Percentiles rank a stretch among this genome's conserved stretches.
These are phyloP conservation scores for Claviceps paspali DNA, from an alignment of 2,329 filamentous ascomycete genomes.

Conservation along the genomic window DNA sequence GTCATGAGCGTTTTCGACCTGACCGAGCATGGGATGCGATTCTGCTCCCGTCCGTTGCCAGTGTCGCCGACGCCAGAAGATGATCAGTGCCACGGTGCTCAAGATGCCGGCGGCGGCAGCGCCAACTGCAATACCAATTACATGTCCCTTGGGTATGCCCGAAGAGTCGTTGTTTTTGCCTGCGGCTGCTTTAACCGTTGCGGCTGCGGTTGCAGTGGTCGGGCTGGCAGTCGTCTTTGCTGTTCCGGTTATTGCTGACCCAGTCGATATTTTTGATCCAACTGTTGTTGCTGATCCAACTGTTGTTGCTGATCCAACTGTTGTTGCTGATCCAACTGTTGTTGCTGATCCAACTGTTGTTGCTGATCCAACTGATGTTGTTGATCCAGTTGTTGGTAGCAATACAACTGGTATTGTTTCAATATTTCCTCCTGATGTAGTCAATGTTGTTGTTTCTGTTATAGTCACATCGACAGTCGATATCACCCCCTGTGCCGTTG, in stretches of 20 bases:
- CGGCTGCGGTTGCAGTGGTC: slow-evolving; percentile 1
- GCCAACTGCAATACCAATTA: slow-evolving; percentile 26
- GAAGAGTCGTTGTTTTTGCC: background rate
- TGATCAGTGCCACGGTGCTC: slow-evolving; percentile 10
- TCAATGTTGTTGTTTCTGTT: slow-evolving; percentile 1
- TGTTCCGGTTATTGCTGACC: slow-evolving; percentile 1
- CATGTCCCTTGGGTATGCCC: slow-evolving; percentile 20
- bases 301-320: slow-evolving; percentile 1
- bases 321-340: background rate
- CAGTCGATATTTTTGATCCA: background rate
- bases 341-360: slow-evolving; percentile 1
- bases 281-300: slow-evolving; percentile 1
- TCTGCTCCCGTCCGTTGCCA: slow-evolving; percentile 14
- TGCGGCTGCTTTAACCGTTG: background rate
- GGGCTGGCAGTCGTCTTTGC: background rate
- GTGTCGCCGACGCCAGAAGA: slow-evolving; percentile 15
- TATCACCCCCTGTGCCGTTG: no score
- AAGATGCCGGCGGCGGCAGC: slow-evolving; percentile 16
- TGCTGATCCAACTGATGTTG: slow-evolving; percentile 1
- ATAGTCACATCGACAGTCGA: slow-evolving; percentile 20
- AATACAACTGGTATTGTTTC: slow-evolving; percentile 3
- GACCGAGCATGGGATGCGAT: slow-evolving; percentile 16
- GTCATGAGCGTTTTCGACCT: slow-evolving; percentile 7
- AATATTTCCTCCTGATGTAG: slow-evolving; percentile 2
- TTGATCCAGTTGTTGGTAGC: background rate